Evolutionary conservation across 768 basidiomycete genomes (phyloP).

Genomic region (Austroboletus festivus): DNA sequence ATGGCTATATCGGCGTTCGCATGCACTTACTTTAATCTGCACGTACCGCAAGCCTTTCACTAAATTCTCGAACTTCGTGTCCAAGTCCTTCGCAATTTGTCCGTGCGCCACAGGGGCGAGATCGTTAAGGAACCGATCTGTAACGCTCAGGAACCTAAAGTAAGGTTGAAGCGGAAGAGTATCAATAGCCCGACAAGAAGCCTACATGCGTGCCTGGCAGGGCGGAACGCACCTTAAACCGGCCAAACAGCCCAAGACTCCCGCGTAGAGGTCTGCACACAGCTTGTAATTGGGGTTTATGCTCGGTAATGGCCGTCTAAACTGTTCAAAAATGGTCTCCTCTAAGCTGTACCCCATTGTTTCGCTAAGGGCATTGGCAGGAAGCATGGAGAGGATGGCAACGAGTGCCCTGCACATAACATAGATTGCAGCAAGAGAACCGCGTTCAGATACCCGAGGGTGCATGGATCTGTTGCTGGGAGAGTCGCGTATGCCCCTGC

Average conservation of each 20-base stretch:
- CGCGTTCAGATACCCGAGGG: slow-evolving; percentile 51
- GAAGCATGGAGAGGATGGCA: slow-evolving; percentile 65
- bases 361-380: slow-evolving; percentile 78
- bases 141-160: slow-evolving; percentile 83
- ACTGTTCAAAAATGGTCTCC: slow-evolving; percentile 85
- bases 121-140: slow-evolving; percentile 84
- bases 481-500: slow-evolving; percentile 68
- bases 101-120: slow-evolving; percentile 70
- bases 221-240: slow-evolving; percentile 60
- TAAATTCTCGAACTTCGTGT: slow-evolving; percentile 80
- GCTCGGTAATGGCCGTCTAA: slow-evolving; percentile 59
- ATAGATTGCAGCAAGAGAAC: slow-evolving; percentile 81
- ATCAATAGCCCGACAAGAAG: neutral
- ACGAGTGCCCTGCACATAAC: slow-evolving; percentile 88
- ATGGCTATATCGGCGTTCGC: neutral
- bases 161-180: neutral
- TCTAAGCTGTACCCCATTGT: slow-evolving; percentile 78
- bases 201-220: neutral
- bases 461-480: slow-evolving; percentile 35
- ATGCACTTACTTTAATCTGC: slow-evolving; percentile 63
- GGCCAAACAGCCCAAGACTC: slow-evolving; percentile 80
- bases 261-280: slow-evolving; percentile 81
- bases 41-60: slow-evolving; percentile 79
- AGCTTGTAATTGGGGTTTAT: slow-evolving; percentile 73
- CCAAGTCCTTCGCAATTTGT: slow-evolving; percentile 75